Conservation (phyloP, 1,284 basidiomycete genomes). For the Vanrija sp. region DNA sequence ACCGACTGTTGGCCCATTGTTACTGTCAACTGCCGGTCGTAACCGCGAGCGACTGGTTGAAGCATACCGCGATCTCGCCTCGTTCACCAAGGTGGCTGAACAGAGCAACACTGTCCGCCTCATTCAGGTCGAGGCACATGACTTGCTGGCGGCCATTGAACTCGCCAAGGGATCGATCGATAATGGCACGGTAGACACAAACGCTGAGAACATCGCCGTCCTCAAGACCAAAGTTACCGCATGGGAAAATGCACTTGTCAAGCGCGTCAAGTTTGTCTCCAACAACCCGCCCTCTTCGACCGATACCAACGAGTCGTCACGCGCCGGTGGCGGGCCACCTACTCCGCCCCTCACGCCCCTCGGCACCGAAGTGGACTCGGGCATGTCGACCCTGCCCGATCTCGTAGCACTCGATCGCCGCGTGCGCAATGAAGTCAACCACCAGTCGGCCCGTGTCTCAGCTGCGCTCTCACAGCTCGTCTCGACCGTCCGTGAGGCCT, state of each 20-base stretch:
- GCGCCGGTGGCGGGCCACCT: conserved; percentile 5
- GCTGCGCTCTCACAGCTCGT: conserved; percentile 53
- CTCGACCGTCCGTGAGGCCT: not conserved
- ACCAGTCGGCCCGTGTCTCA: conserved; percentile 60
- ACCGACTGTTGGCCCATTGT: too few species aligned
- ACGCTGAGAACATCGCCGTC: not conserved
- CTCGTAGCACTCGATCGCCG: conserved; percentile 60
- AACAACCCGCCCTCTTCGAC: not conserved
- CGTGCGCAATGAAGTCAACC: conserved; percentile 68
- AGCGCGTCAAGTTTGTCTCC: conserved; percentile 10
- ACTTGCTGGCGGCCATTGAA: conserved; percentile 14
- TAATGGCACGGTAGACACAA: not conserved
- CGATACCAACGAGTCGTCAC: not conserved
- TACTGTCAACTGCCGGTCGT: too few species aligned
- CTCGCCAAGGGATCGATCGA: conserved; percentile 27
- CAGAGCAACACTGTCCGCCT: conserved; percentile 13
- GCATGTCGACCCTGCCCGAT: conserved; percentile 50
- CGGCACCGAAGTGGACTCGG: not conserved
- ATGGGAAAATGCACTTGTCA: conserved; percentile 11
- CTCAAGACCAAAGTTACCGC: not conserved
- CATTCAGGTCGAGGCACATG: conserved; percentile 16
- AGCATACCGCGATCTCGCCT: conserved; percentile 1
- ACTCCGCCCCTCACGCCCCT: conserved; percentile 17
- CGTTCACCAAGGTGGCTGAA: conserved; percentile 5
- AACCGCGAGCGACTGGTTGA: too few species aligned